Base-by-base conservation (phyloP, 768 basidiomycete species). In the Paxillus ammoniavirescens region DNA sequence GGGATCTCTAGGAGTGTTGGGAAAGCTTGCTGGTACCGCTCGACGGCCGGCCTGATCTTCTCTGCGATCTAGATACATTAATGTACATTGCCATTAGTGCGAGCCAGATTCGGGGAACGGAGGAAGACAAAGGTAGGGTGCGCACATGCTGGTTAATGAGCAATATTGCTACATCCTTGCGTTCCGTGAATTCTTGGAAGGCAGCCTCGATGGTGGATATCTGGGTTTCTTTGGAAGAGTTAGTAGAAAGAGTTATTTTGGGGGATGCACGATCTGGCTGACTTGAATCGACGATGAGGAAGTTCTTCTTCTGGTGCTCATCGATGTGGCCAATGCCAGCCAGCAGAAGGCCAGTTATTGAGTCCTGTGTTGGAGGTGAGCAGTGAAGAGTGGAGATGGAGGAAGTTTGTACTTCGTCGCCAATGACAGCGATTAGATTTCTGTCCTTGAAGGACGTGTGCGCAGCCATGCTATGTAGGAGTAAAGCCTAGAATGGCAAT, bases 141-240 rank as follows among this genome's bases (percentile, higher is more conserved):
- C 89, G 62, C 58, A 94, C 96, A 79, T 99, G 94, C 72, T 99
- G 97, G 77, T 98, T 99, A 65, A 99, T 98, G 62, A 99, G 78
- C 13, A 99, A 75, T 60, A 99, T 98, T 42, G 95, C 97, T 49
- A 98, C 87, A 65, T 99, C 97, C 66, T 87, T 89, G 54, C 97
- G 84, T 69, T 93, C 85, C 2, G 94, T 98, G 72, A 90, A 98
- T 55, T 97, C 94, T 65, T 93, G 85, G 71, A 99, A 99, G 7
- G 91, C 82, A 23, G 85, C 80, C 71, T 99, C 97, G 60, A 99
- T 95, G 5, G 84, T 82, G 4, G 91, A 87, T 42, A 91, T 81
- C 67, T 92, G 89, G 2, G 97, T 99, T 72, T 96, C 96, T 98
- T 59, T 14, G 14, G 26, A 44, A 47, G 49, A 42, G 49, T 70